phyloP scores from a whole-genome alignment of 108 stramenopile species.

The Stephanodiscus triporus region DNA sequence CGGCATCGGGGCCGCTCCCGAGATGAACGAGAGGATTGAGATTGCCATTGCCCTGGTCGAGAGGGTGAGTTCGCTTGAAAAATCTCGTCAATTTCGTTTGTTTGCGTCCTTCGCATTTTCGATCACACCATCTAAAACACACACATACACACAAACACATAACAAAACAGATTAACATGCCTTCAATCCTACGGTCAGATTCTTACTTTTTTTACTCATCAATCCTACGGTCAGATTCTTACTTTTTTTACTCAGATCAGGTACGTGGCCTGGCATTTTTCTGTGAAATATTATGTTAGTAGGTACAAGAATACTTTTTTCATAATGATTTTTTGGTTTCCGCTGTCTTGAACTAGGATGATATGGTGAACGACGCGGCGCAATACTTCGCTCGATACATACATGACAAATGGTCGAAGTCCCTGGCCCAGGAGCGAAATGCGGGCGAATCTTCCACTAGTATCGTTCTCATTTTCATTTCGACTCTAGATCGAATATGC shows the following conservation, averaged over 20 bases:
- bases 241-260: slow-evolving; percentile 86
- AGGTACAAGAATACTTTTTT: not conserved
- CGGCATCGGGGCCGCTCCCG: not conserved
- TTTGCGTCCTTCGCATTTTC: not conserved
- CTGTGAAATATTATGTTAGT: not conserved
- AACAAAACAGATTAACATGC: slow-evolving; percentile 58
- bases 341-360: slow-evolving; percentile 36
- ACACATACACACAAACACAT: not conserved
- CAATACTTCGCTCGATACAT: slow-evolving; percentile 84
- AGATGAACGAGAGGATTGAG: slow-evolving; percentile 25
- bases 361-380: slow-evolving; percentile 89
- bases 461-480: slow-evolving; percentile 81
- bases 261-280: slow-evolving; percentile 3
- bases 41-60: slow-evolving; percentile 45
- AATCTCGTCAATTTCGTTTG: no score
- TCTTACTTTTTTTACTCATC: no score
- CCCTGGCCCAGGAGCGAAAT: slow-evolving; percentile 27
- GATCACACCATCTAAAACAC: no score
- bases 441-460: slow-evolving; percentile 24
- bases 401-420: slow-evolving; percentile 70
- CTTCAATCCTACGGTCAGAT: slow-evolving; percentile 68
- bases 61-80: slow-evolving; percentile 13
- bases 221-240: slow-evolving; percentile 69
- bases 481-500: slow-evolving; percentile 80
- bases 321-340: not conserved